Conservation (phyloP, 805 yeast species). For the Pichia cabralensis region DNA sequence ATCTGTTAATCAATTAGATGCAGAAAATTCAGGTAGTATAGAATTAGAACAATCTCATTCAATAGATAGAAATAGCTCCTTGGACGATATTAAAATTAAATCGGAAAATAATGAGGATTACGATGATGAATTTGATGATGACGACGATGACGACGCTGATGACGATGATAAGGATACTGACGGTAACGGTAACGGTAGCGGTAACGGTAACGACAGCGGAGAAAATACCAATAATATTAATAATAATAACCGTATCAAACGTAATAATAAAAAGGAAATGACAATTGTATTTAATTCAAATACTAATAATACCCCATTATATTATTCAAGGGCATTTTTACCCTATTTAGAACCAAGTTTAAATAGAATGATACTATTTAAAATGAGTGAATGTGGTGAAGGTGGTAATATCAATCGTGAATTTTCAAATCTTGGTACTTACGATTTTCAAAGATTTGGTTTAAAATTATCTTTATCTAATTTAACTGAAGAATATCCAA, state of each 20-base stretch:
- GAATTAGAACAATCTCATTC: too few species aligned
- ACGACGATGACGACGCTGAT: neutral
- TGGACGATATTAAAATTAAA: too few species aligned
- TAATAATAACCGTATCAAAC: neutral
- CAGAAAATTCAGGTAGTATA: too few species aligned
- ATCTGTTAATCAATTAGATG: too few species aligned
- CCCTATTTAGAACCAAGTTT: constrained; percentile 10
- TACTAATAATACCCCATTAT: constrained; percentile 5
- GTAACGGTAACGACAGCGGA: neutral
- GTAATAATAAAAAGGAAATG: neutral
- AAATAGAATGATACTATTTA: constrained; percentile 9
- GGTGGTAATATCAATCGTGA: neutral
- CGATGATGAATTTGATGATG: neutral
- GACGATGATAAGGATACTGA: neutral
- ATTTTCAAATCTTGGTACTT: constrained; percentile 3
- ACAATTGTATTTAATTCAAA: neutral
- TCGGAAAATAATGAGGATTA: neutral
- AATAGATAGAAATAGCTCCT: too few species aligned
- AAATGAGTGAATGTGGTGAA: constrained; percentile 7
- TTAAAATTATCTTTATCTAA: neutral
- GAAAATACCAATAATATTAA: neutral
- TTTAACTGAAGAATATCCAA: constrained; percentile 6
- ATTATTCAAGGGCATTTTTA: constrained; percentile 11
- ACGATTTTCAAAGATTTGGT: constrained; percentile 4
- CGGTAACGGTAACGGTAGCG: neutral